phyloP scores from a whole-genome alignment of 495 filamentous ascomycete genomes.

The Sordaria brevicollis region DNA sequence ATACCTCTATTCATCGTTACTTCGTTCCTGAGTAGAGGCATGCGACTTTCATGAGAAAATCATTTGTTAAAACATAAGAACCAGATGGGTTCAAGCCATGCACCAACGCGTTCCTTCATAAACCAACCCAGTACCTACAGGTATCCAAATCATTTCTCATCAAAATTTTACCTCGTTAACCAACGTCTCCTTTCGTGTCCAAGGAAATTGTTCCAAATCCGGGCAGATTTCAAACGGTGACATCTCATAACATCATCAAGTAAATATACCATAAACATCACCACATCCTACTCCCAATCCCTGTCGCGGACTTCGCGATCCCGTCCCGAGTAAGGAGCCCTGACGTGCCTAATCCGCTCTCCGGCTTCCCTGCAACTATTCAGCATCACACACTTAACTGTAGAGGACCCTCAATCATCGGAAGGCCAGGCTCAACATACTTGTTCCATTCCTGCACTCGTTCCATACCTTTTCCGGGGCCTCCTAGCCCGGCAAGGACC shows the following conservation, averaged over 20 bases:
- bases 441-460: conserved; percentile 38
- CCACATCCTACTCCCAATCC: background rate
- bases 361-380: background rate
- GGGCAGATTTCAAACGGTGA: background rate
- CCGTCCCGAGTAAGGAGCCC: background rate
- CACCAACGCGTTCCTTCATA: background rate
- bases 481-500: conserved; percentile 34
- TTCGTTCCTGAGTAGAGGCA: background rate
- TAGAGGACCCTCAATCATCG: conserved; percentile 10
- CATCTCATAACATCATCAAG: background rate
- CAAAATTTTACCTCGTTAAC: background rate
- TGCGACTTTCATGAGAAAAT: background rate
- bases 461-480: conserved; percentile 34
- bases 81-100: background rate
- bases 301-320: background rate
- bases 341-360: background rate
- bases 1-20: background rate
- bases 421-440: conserved; percentile 31
- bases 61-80: background rate
- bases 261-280: background rate
- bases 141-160: background rate
- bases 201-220: background rate
- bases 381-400: background rate
- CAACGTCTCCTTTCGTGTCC: background rate
- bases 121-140: background rate